A percentile compares a stretch with the other conserved stretches of the same genome.
phyloP scores from a whole-genome alignment of 306 rosid genomes.

The Pachyrhizus erosus region DNA sequence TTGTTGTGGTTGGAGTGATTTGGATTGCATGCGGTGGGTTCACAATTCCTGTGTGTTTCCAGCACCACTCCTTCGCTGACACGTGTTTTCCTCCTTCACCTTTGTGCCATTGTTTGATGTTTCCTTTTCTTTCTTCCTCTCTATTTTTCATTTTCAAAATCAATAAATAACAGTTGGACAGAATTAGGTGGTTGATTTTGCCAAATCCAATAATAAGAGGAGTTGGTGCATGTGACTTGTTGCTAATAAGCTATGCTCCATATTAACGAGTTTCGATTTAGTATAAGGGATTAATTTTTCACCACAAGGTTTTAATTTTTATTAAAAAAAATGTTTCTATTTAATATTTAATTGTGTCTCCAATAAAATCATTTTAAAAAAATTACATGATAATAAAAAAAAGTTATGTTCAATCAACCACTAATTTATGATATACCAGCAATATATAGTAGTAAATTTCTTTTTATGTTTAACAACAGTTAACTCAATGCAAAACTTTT shows the following conservation, averaged over 20 bases:
- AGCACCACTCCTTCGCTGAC: background rate
- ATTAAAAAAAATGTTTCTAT: too few species aligned
- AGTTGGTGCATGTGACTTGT: conserved; percentile 5
- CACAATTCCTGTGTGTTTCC: background rate
- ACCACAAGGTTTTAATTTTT: too few species aligned
- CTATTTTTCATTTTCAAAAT: background rate
- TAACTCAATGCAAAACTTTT: background rate
- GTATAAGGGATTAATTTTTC: too few species aligned
- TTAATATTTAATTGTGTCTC: too few species aligned
- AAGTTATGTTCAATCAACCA: too few species aligned
- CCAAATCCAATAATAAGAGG: conserved; percentile 24
- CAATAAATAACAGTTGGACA: background rate
- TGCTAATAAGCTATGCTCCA: background rate
- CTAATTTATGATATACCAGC: too few species aligned
- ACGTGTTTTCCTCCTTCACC: background rate
- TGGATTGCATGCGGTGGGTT: conserved; percentile 4
- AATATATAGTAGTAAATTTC: background rate
- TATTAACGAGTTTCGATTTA: too few species aligned
- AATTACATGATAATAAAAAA: too few species aligned
- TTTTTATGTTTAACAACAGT: background rate
- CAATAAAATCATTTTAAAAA: too few species aligned
- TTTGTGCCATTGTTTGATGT: background rate
- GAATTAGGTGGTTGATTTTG: conserved; percentile 23
- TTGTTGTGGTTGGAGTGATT: background rate
- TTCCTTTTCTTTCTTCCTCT: background rate